Percentiles rank a stretch among this genome's conserved stretches.
phyloP scores from a whole-genome alignment of 179 eudicot species.

The Carnegiea gigantea region DNA sequence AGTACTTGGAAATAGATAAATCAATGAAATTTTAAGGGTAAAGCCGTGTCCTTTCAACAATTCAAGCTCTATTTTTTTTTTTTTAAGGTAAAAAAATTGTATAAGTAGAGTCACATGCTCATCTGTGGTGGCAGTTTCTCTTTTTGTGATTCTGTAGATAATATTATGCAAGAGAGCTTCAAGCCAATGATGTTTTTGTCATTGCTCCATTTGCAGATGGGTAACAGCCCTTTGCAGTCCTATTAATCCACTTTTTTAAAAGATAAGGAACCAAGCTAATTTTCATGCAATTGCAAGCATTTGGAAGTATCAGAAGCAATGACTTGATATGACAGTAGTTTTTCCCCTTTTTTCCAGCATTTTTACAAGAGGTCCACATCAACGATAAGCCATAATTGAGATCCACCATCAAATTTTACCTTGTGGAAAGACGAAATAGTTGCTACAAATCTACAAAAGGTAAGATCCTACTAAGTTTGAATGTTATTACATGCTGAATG shows the following conservation, averaged over 20 bases:
- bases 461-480: not conserved
- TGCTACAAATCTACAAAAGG: not conserved
- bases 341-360: not conserved
- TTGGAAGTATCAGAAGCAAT: not conserved
- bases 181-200: not conserved
- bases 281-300: not conserved
- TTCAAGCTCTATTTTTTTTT: not conserved
- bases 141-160: not conserved
- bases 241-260: not conserved
- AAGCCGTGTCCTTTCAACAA: no score
- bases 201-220: not conserved
- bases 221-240: not conserved
- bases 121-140: not conserved
- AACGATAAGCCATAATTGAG: not conserved
- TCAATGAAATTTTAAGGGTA: not conserved
- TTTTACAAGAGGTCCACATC: not conserved
- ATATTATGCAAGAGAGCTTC: not conserved
- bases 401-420: not conserved
- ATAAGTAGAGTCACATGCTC: not conserved
- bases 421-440: not conserved
- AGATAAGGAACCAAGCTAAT: no score
- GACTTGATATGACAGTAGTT: not conserved
- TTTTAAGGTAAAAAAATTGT: no score
- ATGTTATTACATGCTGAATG: not conserved
- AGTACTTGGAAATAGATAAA: not conserved